A percentile compares a stretch with the other conserved stretches of the same genome.
phyloP scores from a whole-genome alignment of 129 eudicot genomes.

The Pseudognaphalium luteoalbum region DNA sequence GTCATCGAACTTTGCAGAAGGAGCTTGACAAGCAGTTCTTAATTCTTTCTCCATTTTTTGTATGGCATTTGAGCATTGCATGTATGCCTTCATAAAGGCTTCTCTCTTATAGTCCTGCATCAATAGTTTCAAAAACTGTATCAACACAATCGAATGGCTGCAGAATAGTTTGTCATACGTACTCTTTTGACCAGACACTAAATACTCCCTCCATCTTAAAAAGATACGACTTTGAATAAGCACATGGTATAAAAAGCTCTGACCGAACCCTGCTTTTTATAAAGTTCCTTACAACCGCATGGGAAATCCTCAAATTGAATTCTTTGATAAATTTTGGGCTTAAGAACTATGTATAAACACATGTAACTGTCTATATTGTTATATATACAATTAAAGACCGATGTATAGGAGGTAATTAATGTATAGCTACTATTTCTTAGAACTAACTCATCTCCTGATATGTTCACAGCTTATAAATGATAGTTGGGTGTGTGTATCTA shows the following conservation, averaged over 20 bases:
- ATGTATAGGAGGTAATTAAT: neutral
- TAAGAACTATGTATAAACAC: neutral
- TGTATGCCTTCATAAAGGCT: slow-evolving; percentile 87
- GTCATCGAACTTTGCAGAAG: slow-evolving; percentile 66
- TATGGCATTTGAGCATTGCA: slow-evolving; percentile 70
- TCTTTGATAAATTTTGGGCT: neutral
- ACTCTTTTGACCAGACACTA: neutral
- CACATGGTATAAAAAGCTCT: neutral
- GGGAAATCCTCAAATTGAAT: slow-evolving; percentile 1
- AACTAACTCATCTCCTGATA: neutral
- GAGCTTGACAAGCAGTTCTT: slow-evolving; percentile 78
- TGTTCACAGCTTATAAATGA: slow-evolving; percentile 6
- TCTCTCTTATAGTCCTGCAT: slow-evolving; percentile 91
- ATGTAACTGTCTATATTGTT: neutral
- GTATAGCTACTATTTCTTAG: neutral
- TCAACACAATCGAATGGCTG: slow-evolving; percentile 10
- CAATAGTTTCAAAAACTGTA: slow-evolving; percentile 31
- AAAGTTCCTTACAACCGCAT: neutral
- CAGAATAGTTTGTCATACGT: slow-evolving; percentile 3
- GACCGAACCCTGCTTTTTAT: neutral
- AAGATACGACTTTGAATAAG: neutral
- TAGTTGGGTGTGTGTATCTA: neutral
- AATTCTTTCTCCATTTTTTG: slow-evolving; percentile 88
- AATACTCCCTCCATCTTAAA: neutral
- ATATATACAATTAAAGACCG: neutral